Percentiles rank a stretch among this genome's conserved stretches.
Conservation (phyloP, 2,329 filamentous ascomycete species). For the Neobulgaria alba region DNA sequence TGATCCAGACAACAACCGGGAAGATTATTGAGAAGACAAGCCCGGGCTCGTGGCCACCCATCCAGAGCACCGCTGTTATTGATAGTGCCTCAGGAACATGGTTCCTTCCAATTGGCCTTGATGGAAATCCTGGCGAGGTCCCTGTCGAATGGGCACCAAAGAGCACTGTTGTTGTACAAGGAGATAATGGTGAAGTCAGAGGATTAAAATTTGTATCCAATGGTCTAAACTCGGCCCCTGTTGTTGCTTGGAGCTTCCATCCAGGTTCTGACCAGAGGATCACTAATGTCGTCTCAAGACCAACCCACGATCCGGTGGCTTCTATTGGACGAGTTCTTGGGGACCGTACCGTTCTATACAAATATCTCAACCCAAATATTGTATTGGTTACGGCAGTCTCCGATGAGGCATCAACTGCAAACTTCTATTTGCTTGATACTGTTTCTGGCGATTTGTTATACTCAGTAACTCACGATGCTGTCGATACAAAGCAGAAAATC, state of each 20-base stretch:
- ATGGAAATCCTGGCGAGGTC: conserved; percentile 41
- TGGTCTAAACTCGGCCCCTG: conserved; percentile 34
- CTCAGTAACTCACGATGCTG: conserved; percentile 58
- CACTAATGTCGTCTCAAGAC: conserved; percentile 56
- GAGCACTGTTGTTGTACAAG: conserved; percentile 46
- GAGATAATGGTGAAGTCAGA: conserved; percentile 40
- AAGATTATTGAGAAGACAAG: conserved; percentile 37
- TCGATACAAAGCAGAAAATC: conserved; percentile 67
- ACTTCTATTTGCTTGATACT: conserved; percentile 75
- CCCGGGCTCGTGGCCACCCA: conserved; percentile 32
- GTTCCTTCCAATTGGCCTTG: conserved; percentile 43
- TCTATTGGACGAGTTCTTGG: conserved; percentile 93
- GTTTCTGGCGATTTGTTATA: conserved; percentile 75
- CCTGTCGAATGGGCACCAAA: conserved; percentile 39
- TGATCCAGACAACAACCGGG: conserved; percentile 46
- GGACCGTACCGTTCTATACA: conserved; percentile 90
- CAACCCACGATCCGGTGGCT: conserved; percentile 76
- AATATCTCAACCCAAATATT: conserved; percentile 87
- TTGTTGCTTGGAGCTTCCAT: conserved; percentile 65
- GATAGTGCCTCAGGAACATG: conserved; percentile 43
- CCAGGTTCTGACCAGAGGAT: conserved; percentile 60
- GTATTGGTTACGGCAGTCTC: conserved; percentile 65
- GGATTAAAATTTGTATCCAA: conserved; percentile 44
- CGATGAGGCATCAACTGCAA: conserved; percentile 49
- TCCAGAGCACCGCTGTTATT: conserved; percentile 43